Percentiles rank a stretch among this genome's conserved stretches.
Conservation (phyloP, 2,329 filamentous ascomycete genomes). For the Colletotrichum horii region DNA sequence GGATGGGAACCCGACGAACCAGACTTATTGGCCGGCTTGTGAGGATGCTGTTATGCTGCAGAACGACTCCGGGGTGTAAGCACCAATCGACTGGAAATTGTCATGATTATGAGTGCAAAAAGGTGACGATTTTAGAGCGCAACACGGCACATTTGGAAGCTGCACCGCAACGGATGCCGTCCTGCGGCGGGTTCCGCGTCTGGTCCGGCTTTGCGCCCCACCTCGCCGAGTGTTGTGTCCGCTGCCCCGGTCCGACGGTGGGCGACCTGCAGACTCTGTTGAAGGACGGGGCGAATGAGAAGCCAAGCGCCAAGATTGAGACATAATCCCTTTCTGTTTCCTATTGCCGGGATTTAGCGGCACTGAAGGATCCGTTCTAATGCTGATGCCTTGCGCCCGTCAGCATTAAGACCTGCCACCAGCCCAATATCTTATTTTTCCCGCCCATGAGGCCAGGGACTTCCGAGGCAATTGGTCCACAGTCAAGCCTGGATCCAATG, state of each 20-base stretch:
- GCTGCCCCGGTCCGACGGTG: not conserved
- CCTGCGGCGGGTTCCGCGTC: not conserved
- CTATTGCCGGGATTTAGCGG: not conserved
- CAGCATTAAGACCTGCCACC: not conserved
- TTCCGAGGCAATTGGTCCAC: not conserved
- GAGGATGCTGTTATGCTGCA: not conserved
- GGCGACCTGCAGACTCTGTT: not conserved
- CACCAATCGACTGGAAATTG: not conserved
- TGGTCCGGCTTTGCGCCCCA: not conserved
- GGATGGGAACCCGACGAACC: not conserved
- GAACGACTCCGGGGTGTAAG: slow-evolving; percentile 2
- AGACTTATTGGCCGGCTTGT: not conserved
- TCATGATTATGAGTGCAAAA: not conserved
- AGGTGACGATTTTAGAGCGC: not conserved
- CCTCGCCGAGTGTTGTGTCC: not conserved
- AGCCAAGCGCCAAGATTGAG: not conserved
- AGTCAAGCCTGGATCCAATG: not conserved
- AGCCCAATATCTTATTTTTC: not conserved
- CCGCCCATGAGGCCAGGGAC: not conserved
- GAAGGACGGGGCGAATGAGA: not conserved
- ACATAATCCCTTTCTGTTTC: not conserved
- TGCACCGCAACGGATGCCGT: not conserved
- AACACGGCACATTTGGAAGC: not conserved
- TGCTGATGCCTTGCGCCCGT: not conserved
- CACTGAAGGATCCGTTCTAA: not conserved